Conservation (phyloP, 2,329 filamentous ascomycete species). For the Chrysoporthe puriensis region DNA sequence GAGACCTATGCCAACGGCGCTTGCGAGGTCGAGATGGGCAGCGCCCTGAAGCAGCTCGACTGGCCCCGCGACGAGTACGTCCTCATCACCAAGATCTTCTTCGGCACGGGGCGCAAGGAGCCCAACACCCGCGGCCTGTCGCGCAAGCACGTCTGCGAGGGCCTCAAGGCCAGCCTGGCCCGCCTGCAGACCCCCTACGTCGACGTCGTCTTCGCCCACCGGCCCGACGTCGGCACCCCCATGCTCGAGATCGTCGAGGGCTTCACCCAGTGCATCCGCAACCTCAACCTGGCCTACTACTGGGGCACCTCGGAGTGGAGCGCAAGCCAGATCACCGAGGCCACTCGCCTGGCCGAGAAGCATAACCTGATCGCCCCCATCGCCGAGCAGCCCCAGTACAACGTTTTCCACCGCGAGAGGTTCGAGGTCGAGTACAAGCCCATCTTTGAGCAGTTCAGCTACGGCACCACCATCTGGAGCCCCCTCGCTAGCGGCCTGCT, state of each 20-base stretch:
- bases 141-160: conserved; percentile 58
- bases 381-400: conserved; percentile 59
- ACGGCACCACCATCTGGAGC: conserved; percentile 58
- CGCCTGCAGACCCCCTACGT: conserved; percentile 68
- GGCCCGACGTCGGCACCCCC: conserved; percentile 59
- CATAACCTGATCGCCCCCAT: conserved; percentile 61
- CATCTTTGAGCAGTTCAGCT: conserved; percentile 58
- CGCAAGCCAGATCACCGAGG: conserved; percentile 62
- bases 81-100: conserved; percentile 54
- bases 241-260: conserved; percentile 66
- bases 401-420: conserved; percentile 62
- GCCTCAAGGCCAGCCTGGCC: conserved; percentile 59
- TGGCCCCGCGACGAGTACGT: conserved; percentile 59
- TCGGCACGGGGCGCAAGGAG: conserved; percentile 60
- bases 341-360: conserved; percentile 55
- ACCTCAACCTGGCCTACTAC: conserved; percentile 65
- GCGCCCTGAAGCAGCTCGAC: conserved; percentile 54
- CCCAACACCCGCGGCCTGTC: conserved; percentile 57
- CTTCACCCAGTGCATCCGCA: conserved; percentile 51
- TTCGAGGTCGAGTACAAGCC: conserved; percentile 66
- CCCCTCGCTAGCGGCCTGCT: conserved; percentile 60
- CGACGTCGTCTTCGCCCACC: conserved; percentile 66
- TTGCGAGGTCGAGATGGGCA: conserved; percentile 55
- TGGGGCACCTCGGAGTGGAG: conserved; percentile 65
- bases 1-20: conserved; percentile 54